Evolutionary conservation across 1,139 yeast species (phyloP).

Genomic region (Hyphopichia wangnamkhiaoensis): DNA sequence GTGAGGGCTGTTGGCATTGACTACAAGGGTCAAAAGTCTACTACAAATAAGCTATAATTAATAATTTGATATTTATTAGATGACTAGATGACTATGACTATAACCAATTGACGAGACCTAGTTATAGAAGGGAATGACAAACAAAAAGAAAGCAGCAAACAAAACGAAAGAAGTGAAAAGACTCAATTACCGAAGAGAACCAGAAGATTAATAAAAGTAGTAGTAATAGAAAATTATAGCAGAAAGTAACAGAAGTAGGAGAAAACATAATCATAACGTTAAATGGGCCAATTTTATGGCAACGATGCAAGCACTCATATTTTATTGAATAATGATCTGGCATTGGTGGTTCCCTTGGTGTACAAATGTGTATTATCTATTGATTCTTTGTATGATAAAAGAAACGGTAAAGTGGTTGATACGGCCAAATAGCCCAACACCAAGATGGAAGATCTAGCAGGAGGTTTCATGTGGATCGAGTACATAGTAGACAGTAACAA

Average conservation of each 20-base stretch:
- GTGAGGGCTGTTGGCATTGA: not conserved
- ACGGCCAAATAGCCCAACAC: constrained; percentile 42
- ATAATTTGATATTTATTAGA: not conserved
- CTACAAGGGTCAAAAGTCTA: not conserved
- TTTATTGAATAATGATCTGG: constrained; percentile 43
- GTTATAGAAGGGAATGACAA: too few relatives aligned
- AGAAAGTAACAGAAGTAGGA: not conserved
- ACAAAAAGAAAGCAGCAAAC: too few relatives aligned
- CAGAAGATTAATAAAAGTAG: too few relatives aligned
- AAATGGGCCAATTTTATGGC: too few relatives aligned
- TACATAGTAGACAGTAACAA: constrained; percentile 12
- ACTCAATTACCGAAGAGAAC: too few relatives aligned
- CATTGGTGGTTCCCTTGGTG: constrained; percentile 18
- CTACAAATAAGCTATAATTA: not conserved
- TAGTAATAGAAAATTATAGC: not conserved
- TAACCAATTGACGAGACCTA: too few relatives aligned
- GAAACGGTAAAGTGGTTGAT: constrained; percentile 44
- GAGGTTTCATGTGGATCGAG: constrained; percentile 14
- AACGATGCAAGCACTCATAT: too few relatives aligned
- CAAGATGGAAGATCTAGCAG: constrained; percentile 25
- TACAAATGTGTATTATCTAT: constrained; percentile 11
- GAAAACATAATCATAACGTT: not conserved
- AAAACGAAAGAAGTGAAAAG: too few relatives aligned
- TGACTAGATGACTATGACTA: constrained; percentile 1
- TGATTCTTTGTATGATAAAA: constrained; percentile 45